These are phyloP conservation scores for Bullera alba DNA, from an alignment of 768 basidiomycete species.

Conservation along the genomic window DNA sequence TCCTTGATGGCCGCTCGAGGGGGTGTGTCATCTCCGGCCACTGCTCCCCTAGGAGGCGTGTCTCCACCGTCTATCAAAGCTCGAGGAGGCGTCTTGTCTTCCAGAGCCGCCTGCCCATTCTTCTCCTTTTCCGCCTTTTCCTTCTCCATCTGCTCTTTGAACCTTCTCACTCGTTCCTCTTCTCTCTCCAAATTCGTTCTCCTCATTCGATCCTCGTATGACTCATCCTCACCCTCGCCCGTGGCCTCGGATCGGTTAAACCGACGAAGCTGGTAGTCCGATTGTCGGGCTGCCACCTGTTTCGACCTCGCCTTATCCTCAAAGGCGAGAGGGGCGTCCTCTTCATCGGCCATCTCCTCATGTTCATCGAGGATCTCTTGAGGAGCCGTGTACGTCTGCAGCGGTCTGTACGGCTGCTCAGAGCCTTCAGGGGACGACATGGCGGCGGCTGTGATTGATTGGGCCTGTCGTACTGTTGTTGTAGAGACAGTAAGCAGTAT, in stretches of 20 bases:
- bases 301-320: constrained; percentile 87
- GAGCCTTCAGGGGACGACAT: neutral
- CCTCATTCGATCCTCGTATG: constrained; percentile 96
- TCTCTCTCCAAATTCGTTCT: constrained; percentile 84
- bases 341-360: constrained; percentile 85
- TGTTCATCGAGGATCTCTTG: constrained; percentile 93
- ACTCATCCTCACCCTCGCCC: constrained; percentile 62
- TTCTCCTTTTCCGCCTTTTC: constrained; percentile 62
- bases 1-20: constrained; percentile 51
- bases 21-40: constrained; percentile 49
- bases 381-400: constrained; percentile 86
- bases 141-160: constrained; percentile 83
- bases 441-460: constrained; percentile 1
- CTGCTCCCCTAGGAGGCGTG: constrained; percentile 41
- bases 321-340: constrained; percentile 56
- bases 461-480: no score
- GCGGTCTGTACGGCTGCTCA: constrained; percentile 21
- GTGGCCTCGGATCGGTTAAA: constrained; percentile 69
- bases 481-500: no score
- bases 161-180: constrained; percentile 71
- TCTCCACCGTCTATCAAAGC: constrained; percentile 52
- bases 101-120: constrained; percentile 59
- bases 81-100: constrained; percentile 82
- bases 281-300: constrained; percentile 87
- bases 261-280: constrained; percentile 87